Evolutionary conservation across 805 yeast genomes (phyloP).

Genomic region (Schizosaccharomyces lindneri): DNA sequence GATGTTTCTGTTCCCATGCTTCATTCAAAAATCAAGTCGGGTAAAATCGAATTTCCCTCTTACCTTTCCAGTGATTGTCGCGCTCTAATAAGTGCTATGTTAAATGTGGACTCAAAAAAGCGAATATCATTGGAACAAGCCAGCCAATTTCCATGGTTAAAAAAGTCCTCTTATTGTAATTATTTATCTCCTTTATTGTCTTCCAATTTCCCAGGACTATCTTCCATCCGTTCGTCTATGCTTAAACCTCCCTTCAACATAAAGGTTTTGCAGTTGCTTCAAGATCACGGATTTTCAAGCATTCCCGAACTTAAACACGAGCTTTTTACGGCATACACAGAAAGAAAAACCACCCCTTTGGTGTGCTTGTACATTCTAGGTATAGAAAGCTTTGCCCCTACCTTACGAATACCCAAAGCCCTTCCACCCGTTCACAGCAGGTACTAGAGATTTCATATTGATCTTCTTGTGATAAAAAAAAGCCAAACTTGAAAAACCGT

Average conservation of each 20-base stretch:
- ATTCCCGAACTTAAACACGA: background rate
- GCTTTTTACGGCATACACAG: background rate
- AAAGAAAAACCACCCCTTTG: background rate
- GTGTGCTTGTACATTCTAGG: background rate
- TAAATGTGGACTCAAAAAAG: constrained; percentile 64
- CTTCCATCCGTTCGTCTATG: background rate
- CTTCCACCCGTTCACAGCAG: background rate
- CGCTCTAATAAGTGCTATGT: constrained; percentile 60
- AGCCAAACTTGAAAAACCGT: too few relatives aligned
- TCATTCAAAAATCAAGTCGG: constrained; percentile 82
- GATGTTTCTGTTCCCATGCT: constrained; percentile 76
- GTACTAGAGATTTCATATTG: background rate
- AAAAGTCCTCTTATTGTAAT: constrained; percentile 32
- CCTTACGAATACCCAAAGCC: background rate
- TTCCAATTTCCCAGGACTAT: background rate
- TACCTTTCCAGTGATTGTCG: constrained; percentile 52
- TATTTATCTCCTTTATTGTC: background rate
- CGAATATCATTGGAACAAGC: constrained; percentile 64
- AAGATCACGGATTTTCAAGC: background rate
- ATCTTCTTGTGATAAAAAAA: background rate
- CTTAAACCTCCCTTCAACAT: background rate
- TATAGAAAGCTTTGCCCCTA: background rate
- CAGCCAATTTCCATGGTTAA: constrained; percentile 83
- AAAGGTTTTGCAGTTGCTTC: background rate
- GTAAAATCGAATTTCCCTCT: constrained; percentile 74